These are phyloP conservation scores for Nakaseomyces glabratus DNA, from an alignment of 1,139 yeast species.

Conservation along the genomic window DNA sequence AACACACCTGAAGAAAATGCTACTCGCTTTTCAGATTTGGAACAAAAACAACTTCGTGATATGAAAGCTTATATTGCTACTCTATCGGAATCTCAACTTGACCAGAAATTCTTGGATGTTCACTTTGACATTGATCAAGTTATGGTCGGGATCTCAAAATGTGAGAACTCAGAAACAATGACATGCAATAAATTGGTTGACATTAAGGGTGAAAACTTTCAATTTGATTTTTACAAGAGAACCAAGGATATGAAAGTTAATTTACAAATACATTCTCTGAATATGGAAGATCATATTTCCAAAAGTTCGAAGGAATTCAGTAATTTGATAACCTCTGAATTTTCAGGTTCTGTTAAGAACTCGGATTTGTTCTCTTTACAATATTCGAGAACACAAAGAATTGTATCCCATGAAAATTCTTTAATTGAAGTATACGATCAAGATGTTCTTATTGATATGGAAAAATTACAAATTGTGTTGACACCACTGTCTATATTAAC, in stretches of 20 bases:
- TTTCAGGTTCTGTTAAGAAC: constrained; percentile 29
- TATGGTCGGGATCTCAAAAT: constrained; percentile 55
- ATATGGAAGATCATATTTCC: constrained; percentile 62
- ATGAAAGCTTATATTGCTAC: constrained; percentile 14
- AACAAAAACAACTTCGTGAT: constrained; percentile 18
- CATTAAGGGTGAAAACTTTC: constrained; percentile 57
- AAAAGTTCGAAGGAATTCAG: constrained; percentile 57
- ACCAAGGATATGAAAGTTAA: constrained; percentile 57
- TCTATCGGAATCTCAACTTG: constrained; percentile 22
- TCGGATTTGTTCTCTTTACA: constrained; percentile 53
- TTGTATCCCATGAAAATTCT: constrained; percentile 48
- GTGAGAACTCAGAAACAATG: constrained; percentile 52
- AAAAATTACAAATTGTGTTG: constrained; percentile 69
- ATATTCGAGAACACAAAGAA: constrained; percentile 50
- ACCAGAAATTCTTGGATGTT: constrained; percentile 63
- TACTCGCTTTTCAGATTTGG: constrained; percentile 14
- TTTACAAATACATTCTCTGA: constrained; percentile 53
- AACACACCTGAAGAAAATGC: constrained; percentile 22
- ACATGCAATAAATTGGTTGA: constrained; percentile 64
- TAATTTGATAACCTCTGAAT: constrained; percentile 61
- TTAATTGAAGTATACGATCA: constrained; percentile 71
- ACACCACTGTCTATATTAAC: constrained; percentile 74
- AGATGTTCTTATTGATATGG: constrained; percentile 61
- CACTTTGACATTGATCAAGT: constrained; percentile 59
- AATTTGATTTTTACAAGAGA: constrained; percentile 52